Evolutionary conservation across 441 rosid species (phyloP), one percentile per base, ranked within the genome.

Genomic region (Hura crepitans): DNA sequence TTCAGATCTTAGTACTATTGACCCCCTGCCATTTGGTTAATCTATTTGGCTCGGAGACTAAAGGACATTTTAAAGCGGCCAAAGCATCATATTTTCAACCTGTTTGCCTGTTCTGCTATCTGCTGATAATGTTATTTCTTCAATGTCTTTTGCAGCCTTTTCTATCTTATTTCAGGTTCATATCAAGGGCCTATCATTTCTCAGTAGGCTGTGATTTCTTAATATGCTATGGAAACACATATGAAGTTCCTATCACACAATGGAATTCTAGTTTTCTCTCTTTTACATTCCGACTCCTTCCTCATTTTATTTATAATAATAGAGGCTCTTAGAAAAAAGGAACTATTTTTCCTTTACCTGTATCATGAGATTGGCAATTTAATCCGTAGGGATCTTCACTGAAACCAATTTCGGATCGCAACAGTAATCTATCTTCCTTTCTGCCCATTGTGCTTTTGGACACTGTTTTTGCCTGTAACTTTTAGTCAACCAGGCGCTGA

Each of bases 361-460:
- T 33, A 12, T 15, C 45, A 18, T 60, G 45, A n/a, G 46, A 60
- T 35, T 57, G 62, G 62, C 28, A 18, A 31, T 33, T 33, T 35
- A 5, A 13, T 22, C 6, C 20, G 17, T 35, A n/a, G 65, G 49
- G 46, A n/a, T 22, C 49, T 61, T 61, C 5, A 1, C 8, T 4
- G 25, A 2, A n/a, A 61, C 7, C 39, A 17, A 15, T 61, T 61
- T 30, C 39, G 49, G 49, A 35, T 37, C 20, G 23, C 43, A 20
- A 20, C 49, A 51, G n/a, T 20, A 51, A 20, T 51, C 27, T 50
- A 18, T 61, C 27, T 54, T 11, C 2, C 28, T 56, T 20, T 63
- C 37, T 45, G 37, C 65, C 65, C 27, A 50, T 13, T 33, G 45
- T 50, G 65, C 65, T 20, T 62, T 43, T 62, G 18, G 30, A 22